Percentiles rank a stretch among this genome's conserved stretches.
These are phyloP conservation scores for Rhodotorula glutinis DNA, from an alignment of 1,284 basidiomycete genomes.

Conservation along the genomic window DNA sequence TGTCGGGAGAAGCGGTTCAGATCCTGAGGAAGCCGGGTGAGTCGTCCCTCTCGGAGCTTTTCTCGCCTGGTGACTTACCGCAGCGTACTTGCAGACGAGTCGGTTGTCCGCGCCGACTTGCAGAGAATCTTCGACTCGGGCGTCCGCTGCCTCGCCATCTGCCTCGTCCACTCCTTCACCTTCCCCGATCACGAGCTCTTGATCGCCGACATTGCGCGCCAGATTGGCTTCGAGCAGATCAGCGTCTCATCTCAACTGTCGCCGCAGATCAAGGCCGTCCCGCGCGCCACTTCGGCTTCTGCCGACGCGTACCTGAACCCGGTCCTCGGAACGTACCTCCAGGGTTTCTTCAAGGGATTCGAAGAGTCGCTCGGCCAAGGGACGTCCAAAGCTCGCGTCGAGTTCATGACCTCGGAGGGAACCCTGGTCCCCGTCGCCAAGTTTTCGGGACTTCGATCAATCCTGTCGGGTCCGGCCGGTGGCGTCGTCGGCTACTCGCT, in stretches of 20 bases:
- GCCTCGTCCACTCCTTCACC: slow-evolving; percentile 86
- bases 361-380: slow-evolving; percentile 63
- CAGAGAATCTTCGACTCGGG: slow-evolving; percentile 68
- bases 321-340: slow-evolving; percentile 51
- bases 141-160: slow-evolving; percentile 78
- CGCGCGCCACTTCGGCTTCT: slow-evolving; percentile 84
- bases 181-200: slow-evolving; percentile 66
- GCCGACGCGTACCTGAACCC: slow-evolving; percentile 79
- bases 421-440: slow-evolving; percentile 78
- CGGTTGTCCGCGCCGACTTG: slow-evolving; percentile 60
- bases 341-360: slow-evolving; percentile 68
- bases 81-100: slow-evolving; percentile 52
- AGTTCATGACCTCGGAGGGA: slow-evolving; percentile 83
- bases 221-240: slow-evolving; percentile 58
- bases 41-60: slow-evolving; percentile 73
- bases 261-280: slow-evolving; percentile 69
- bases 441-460: slow-evolving; percentile 83
- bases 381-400: slow-evolving; percentile 50
- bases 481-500: slow-evolving; percentile 83
- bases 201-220: slow-evolving; percentile 55
- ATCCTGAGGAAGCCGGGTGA: slow-evolving; percentile 71
- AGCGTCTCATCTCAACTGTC: slow-evolving; percentile 82
- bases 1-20: slow-evolving; percentile 87
- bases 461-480: slow-evolving; percentile 81
- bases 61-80: slow-evolving; percentile 43